Conservation (phyloP, 345 rosid genomes). For the Excoecaria cochinchinensis region DNA sequence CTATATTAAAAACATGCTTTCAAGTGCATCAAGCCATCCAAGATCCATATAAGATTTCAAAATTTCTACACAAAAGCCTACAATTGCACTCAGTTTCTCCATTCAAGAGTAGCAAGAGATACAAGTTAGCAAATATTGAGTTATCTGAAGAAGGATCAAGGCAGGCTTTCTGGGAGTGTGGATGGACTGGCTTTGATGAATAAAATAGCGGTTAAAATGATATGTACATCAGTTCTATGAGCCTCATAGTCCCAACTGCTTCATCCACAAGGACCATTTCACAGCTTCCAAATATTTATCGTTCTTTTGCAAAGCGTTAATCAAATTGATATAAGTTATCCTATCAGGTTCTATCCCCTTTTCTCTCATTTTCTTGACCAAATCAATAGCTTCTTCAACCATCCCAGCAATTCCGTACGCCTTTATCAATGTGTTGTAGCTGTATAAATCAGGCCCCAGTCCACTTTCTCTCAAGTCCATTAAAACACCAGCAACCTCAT, state of each 20-base stretch:
- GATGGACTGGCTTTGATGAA: too few species aligned
- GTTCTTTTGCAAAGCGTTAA: slow-evolving; percentile 65
- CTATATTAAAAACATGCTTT: too few species aligned
- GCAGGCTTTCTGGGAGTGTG: too few species aligned
- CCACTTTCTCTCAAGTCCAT: slow-evolving; percentile 61
- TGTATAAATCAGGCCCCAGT: slow-evolving; percentile 69
- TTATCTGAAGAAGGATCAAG: too few species aligned
- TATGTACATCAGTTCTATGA: background rate
- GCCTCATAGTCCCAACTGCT: slow-evolving; percentile 65
- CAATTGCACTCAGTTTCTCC: too few species aligned
- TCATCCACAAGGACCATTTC: slow-evolving; percentile 97
- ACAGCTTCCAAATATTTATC: slow-evolving; percentile 85
- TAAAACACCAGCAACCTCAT: slow-evolving; percentile 63
- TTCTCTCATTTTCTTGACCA: slow-evolving; percentile 82
- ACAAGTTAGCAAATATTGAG: too few species aligned
- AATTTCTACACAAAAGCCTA: too few species aligned
- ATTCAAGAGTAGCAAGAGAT: too few species aligned
- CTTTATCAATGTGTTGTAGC: slow-evolving; percentile 91
- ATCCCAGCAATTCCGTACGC: slow-evolving; percentile 93
- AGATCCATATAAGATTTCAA: too few species aligned
- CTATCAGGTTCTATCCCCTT: slow-evolving; percentile 68
- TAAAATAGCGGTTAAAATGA: background rate
- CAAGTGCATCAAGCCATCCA: too few species aligned
- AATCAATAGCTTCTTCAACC: slow-evolving; percentile 79
- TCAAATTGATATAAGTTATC: slow-evolving; percentile 70